Conservation (phyloP, 192 early-diverging fungal genomes). For the Gryganskiella cystojenkinii region DNA sequence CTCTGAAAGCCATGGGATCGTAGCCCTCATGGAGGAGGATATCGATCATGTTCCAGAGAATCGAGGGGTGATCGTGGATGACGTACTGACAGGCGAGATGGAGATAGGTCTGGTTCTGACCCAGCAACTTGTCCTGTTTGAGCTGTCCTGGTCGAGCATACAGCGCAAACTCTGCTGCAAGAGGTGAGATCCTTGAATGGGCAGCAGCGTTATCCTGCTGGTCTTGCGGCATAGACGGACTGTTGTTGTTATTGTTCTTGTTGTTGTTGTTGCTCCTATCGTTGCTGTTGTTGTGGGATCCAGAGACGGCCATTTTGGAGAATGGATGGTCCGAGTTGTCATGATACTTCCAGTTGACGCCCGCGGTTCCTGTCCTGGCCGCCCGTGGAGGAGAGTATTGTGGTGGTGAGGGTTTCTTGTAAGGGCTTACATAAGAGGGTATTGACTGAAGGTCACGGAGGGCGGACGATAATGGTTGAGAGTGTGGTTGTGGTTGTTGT, state of each 20-base stretch:
- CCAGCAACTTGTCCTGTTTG: conserved; percentile 34
- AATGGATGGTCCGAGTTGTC: conserved; percentile 34
- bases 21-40: conserved; percentile 47
- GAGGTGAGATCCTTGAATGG: neutral
- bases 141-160: conserved; percentile 50
- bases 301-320: conserved; percentile 19
- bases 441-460: neutral
- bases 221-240: too few relatives aligned
- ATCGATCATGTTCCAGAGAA: conserved; percentile 52
- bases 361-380: neutral
- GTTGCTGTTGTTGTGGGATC: too few relatives aligned
- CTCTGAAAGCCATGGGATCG: conserved; percentile 38
- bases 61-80: conserved; percentile 33
- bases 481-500: neutral
- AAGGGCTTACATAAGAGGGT: too few relatives aligned
- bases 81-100: conserved; percentile 41
- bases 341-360: neutral
- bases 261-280: too few relatives aligned
- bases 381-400: neutral
- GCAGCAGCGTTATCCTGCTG: too few relatives aligned
- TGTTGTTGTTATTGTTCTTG: too few relatives aligned
- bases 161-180: conserved; percentile 43
- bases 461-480: neutral
- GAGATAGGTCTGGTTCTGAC: conserved; percentile 48
- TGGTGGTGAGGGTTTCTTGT: neutral